Percentiles rank a stretch among this genome's conserved stretches.
phyloP scores from a whole-genome alignment of 192 early-diverging fungal species.

The Podila minutissima region DNA sequence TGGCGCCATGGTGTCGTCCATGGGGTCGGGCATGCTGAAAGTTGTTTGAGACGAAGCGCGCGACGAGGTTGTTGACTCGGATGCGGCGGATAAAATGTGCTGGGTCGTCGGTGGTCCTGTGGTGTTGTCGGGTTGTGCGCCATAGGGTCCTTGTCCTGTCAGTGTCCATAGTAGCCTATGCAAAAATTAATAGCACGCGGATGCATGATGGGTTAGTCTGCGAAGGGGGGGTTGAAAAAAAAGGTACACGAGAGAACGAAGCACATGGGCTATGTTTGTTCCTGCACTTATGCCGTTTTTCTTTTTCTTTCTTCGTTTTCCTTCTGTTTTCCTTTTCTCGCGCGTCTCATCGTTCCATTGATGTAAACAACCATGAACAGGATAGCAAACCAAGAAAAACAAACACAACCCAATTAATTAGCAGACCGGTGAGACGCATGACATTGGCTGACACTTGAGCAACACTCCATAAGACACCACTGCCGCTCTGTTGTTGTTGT shows the following conservation, averaged over 20 bases:
- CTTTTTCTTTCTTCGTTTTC: background rate
- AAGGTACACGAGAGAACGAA: background rate
- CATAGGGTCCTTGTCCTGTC: background rate
- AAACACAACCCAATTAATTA: background rate
- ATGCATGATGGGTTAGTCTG: background rate
- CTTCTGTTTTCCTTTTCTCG: background rate
- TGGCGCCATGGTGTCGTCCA: background rate
- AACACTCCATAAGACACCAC: constrained; percentile 28
- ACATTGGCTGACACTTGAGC: constrained; percentile 29
- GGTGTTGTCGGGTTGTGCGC: background rate
- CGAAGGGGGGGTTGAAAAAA: background rate
- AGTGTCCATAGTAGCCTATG: background rate
- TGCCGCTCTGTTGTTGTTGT: constrained; percentile 12
- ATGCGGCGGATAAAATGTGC: background rate
- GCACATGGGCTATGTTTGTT: background rate
- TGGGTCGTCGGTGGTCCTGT: background rate
- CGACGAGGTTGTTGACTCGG: background rate
- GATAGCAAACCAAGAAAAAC: background rate
- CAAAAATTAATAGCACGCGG: background rate
- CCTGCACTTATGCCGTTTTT: background rate
- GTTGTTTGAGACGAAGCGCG: background rate
- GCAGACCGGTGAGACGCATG: constrained; percentile 23
- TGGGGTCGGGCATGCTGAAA: background rate
- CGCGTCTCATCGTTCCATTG: background rate
- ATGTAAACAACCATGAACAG: background rate